Percentiles rank a stretch among this genome's conserved stretches.
phyloP scores from a whole-genome alignment of 2,329 filamentous ascomycete species.

The Aspergillus fischeri region DNA sequence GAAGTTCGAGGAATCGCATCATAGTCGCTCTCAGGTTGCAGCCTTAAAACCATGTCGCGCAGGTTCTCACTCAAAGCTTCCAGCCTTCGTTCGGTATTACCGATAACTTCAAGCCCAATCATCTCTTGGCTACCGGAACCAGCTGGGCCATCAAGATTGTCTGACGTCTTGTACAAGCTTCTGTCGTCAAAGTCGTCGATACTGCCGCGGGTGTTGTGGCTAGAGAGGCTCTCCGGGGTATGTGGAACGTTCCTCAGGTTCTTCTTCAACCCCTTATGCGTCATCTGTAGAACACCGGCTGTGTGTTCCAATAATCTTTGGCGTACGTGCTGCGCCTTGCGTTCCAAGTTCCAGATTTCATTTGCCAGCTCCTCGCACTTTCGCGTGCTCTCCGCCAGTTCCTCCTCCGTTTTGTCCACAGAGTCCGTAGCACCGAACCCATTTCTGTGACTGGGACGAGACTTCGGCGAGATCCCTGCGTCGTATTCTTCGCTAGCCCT shows the following conservation, averaged over 20 bases:
- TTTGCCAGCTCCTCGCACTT: constrained; percentile 82
- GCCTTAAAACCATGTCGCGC: constrained; percentile 59
- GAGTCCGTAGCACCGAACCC: constrained; percentile 44
- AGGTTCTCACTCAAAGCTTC: constrained; percentile 65
- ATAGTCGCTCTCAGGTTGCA: constrained; percentile 32
- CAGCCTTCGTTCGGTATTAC: constrained; percentile 61
- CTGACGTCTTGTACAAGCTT: constrained; percentile 66
- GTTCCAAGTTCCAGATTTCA: constrained; percentile 76
- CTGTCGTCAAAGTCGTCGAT: constrained; percentile 71
- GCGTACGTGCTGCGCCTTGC: constrained; percentile 69
- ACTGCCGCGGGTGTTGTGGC: constrained; percentile 48
- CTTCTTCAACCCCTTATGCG: constrained; percentile 70
- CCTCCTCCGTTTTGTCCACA: constrained; percentile 61
- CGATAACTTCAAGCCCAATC: constrained; percentile 47
- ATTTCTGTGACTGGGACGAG: constrained; percentile 50
- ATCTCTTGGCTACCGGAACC: constrained; percentile 21
- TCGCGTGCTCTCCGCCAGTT: constrained; percentile 67
- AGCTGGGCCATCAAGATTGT: constrained; percentile 55
- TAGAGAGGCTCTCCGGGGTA: constrained; percentile 72
- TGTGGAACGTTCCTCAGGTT: constrained; percentile 58
- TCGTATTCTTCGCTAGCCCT: constrained; percentile 43
- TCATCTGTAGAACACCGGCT: constrained; percentile 84
- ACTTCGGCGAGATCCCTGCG: constrained; percentile 39
- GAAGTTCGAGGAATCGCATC: constrained; percentile 34
- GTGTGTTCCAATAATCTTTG: constrained; percentile 80